Evolutionary conservation across 306 rosid species (phyloP), one percentile per base, ranked within the genome.

Genomic region (Cicer cuneatum): DNA sequence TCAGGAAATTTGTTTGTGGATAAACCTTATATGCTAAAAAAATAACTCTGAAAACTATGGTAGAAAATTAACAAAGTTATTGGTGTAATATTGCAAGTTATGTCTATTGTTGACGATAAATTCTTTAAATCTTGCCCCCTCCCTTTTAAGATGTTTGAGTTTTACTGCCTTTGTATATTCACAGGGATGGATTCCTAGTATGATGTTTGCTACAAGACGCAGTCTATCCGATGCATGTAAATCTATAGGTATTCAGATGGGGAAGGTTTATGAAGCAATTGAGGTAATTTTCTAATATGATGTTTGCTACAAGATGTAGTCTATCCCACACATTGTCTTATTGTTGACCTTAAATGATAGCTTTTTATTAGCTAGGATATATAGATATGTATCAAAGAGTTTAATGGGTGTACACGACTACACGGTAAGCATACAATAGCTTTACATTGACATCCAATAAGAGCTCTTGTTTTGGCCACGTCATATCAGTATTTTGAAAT

Each of bases 201-300:
- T 95, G 90, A 95, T 92, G 99, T 89, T 95, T 89, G 99, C 98
- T 41, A 89, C 99, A 18, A 87, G 82, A 84, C 93, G 96, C 66
- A 79, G 98, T 81, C 80, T 95, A 77, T 84, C 93, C 18, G 96
- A 95, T 83, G 99, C 99, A 59, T 84, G 92, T 81, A 62, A 54
- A 65, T 84, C 96, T 54, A 80, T 95, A 15, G 86, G 90, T 66
- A 89, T 81, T 77, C 88, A 92, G 85, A 84, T 95, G 69, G 97
- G 90, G 72, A 86, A 71, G 82, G 83, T 95, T 71, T 89, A 90
- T 83, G 83, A 86, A 45, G 86, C 99, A 38, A 73, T 92, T 69
- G 78, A 83, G 85, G 99, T 82, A 89, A 84, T 66, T 77, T 42
- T 48, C 68, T 38, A 89, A 89, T 80, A 60, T 95, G 90, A 95